Evolutionary conservation across 208 protist genomes (phyloP).

Genomic region (Trypanosomatidae sp.): DNA sequence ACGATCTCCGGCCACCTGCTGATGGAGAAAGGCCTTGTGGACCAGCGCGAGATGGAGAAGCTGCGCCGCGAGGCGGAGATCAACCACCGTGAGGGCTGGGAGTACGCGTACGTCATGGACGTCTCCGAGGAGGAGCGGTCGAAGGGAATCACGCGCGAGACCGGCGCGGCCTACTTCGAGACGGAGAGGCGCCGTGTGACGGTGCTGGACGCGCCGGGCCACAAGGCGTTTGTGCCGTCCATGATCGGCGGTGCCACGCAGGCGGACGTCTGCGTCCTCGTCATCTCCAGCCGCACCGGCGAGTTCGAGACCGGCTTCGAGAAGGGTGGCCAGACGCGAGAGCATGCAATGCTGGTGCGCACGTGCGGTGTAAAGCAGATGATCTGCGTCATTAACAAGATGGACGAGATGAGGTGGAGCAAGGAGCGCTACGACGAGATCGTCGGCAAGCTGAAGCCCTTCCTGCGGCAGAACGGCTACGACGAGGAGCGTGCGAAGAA

Average conservation of each 20-base stretch:
- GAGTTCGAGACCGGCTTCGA: slow-evolving; percentile 99
- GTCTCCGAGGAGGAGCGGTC: slow-evolving; percentile 98
- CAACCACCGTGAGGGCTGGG: slow-evolving; percentile 97
- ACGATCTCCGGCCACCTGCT: slow-evolving; percentile 98
- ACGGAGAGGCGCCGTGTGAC: slow-evolving; percentile 96
- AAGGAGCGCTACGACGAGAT: slow-evolving; percentile 97
- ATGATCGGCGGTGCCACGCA: slow-evolving; percentile 99
- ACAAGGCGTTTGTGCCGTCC: slow-evolving; percentile 98
- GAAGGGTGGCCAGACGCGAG: slow-evolving; percentile 98
- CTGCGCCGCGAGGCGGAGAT: slow-evolving; percentile 97
- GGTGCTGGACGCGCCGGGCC: slow-evolving; percentile 99
- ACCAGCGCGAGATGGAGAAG: slow-evolving; percentile 99
- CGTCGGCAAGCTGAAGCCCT: slow-evolving; percentile 93
- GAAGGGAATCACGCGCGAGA: slow-evolving; percentile 99
- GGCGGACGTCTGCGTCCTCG: slow-evolving; percentile 98
- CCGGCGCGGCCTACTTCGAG: slow-evolving; percentile 96
- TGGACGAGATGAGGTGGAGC: slow-evolving; percentile 98
- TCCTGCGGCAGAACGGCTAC: slow-evolving; percentile 96
- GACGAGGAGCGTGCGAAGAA: slow-evolving; percentile 83
- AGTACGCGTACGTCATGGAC: slow-evolving; percentile 98
- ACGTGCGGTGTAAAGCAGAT: slow-evolving; percentile 97
- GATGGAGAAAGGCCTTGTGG: slow-evolving; percentile 94
- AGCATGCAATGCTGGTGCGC: slow-evolving; percentile 99
- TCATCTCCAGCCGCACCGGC: slow-evolving; percentile 98
- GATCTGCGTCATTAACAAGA: slow-evolving; percentile 99